Evolutionary conservation across 2,329 filamentous ascomycete species (phyloP), one percentile per base, ranked within the genome.

Genomic region (Phoma sp.): DNA sequence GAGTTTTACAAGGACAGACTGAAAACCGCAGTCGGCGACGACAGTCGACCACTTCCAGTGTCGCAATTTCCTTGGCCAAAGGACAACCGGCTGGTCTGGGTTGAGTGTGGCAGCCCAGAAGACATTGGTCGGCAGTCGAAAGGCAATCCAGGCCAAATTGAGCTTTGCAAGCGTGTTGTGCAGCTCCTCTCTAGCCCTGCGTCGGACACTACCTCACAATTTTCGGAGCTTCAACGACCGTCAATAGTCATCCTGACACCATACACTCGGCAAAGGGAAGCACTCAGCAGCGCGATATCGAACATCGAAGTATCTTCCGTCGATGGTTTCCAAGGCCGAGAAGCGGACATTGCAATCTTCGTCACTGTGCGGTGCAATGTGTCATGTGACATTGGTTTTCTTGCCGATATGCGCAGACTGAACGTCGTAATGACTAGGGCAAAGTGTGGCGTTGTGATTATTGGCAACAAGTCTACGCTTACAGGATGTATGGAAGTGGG

Each of bases 321-420:
- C 37, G 78, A 80, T 55, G 72, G 72, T 3, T 80, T 77, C 53
- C 77, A 81, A 47, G 77, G 76, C 1, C 69, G 72, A 1, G 77
- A 79, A 62, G 76, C 77, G 1, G 78, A 80, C 39, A 65, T 80
- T 26, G 62, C 80, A 2, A 67, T 81, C 5, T 79, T 76, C 53
- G 73, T 77, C 5, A 77, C 75, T 1, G 76, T 78, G 5, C 65
- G 78, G 7, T 78, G 75, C 54, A 80, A 80, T 57, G 65, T 68
- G 11, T 63, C 66, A 40, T 34, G 54, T 4, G 66, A 78, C 7
- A 72, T 78, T 53, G 77, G 78, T 0, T 77, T 79, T 46, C 51
- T 80, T 49, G 75, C 70, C 30, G 76, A 80, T 53, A 59, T 75
- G 62, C 67, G 76, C 11, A 58, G 76, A 25, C 61, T 80, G 52